Evolutionary conservation across 805 yeast species (phyloP).

Genomic region (Teunomyces cretensis): DNA sequence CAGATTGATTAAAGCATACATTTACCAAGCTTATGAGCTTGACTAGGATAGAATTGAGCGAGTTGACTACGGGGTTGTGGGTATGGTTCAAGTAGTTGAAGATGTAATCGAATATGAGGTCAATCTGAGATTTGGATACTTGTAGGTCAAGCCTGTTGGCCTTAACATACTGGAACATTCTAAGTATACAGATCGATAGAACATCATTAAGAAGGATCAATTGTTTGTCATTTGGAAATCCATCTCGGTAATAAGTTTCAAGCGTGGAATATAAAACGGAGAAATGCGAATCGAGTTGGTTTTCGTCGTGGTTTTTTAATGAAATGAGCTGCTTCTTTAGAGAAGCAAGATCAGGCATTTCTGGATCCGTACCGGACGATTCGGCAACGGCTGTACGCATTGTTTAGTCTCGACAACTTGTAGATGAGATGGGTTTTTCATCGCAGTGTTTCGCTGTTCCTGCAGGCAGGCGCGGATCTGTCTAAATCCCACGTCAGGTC

Average conservation of each 20-base stretch:
- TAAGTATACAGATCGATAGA: constrained; percentile 60
- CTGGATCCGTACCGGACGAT: not conserved
- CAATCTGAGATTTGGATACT: constrained; percentile 20
- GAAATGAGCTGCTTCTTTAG: not conserved
- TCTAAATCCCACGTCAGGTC: too few relatives aligned
- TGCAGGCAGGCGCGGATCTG: too few relatives aligned
- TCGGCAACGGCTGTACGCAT: too few relatives aligned
- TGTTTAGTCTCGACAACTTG: too few relatives aligned
- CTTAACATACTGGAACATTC: constrained; percentile 45
- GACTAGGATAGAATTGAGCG: constrained; percentile 58
- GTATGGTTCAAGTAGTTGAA: constrained; percentile 71
- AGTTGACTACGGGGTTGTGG: constrained; percentile 68
- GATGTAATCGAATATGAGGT: constrained; percentile 49
- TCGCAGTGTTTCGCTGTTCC: too few relatives aligned
- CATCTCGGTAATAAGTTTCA: not conserved
- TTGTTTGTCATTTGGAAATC: constrained; percentile 9
- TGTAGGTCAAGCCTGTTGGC: constrained; percentile 11
- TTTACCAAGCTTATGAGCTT: constrained; percentile 39
- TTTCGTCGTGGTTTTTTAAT: not conserved
- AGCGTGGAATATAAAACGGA: not conserved
- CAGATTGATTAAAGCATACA: constrained; percentile 11
- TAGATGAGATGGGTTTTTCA: too few relatives aligned
- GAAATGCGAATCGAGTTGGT: constrained; percentile 1
- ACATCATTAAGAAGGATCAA: constrained; percentile 43
- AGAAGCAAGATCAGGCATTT: not conserved